Evolutionary conservation across 306 rosid genomes (phyloP).

Genomic region (Vigna nakashimae): DNA sequence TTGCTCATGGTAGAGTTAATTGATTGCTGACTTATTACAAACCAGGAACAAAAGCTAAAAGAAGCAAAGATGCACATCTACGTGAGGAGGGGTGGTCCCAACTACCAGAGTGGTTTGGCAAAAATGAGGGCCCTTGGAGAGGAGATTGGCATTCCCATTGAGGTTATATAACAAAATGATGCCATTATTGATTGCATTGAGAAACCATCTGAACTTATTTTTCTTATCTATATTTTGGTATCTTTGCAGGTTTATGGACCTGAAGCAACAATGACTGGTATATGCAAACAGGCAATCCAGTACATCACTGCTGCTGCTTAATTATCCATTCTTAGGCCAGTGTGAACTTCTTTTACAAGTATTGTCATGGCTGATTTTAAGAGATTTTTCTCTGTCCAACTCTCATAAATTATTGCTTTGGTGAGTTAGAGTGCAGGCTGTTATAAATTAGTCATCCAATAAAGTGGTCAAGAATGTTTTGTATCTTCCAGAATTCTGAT

Average conservation of each 20-base stretch:
- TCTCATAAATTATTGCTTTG: conserved; percentile 32
- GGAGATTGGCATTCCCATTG: conserved; percentile 93
- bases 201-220: conserved; percentile 9
- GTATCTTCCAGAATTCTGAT: conserved; percentile 35
- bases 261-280: conserved; percentile 98
- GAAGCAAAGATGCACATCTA: conserved; percentile 84
- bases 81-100: conserved; percentile 99
- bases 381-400: conserved; percentile 37
- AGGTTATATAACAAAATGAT: conserved; percentile 56
- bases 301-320: conserved; percentile 86
- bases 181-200: conserved; percentile 15
- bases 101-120: conserved; percentile 91
- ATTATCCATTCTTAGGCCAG: conserved; percentile 15
- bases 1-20: conserved; percentile 15
- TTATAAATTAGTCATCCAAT: conserved; percentile 28
- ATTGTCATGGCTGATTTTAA: conserved; percentile 38
- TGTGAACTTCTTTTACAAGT: conserved; percentile 9
- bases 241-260: conserved; percentile 90
- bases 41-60: conserved; percentile 88
- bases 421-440: conserved; percentile 37
- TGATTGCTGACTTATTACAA: conserved; percentile 41
- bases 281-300: conserved; percentile 96
- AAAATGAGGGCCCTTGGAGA: conserved; percentile 93
- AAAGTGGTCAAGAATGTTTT: conserved; percentile 30
- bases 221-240: conserved; percentile 37